Evolutionary conservation across 1,139 yeast genomes (phyloP), one percentile per base, ranked within the genome.

Genomic region (Pichia sp.): DNA sequence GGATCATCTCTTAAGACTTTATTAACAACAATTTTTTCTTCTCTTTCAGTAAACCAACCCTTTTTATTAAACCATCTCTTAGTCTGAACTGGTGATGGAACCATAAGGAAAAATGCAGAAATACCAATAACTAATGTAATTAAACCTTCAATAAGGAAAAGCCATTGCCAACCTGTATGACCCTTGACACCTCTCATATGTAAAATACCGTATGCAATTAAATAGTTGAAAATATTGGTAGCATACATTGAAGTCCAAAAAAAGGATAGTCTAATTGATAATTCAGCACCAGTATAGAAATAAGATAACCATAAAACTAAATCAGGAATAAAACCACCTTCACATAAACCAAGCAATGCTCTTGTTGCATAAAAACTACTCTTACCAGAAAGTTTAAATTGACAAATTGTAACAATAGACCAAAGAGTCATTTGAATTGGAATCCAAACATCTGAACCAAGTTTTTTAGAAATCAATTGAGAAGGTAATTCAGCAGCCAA

Each of bases 1-100:
- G 88, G 87, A 58, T 83, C 89, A 61, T 82, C 86, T 57, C 87
- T 66, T 48, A 82, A 66, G 1, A 83, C 70, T 51, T 81, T 71
- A 57, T 82, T 82, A 18, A 81, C 86, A 32, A 79, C 72, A 46
- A 83, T 80, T 49, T 75, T 78, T 54, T 76, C 80, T 58, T 83
- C 86, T 32, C 78, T 69, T 7, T 78, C 82, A 8, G 75, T 75
- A 55, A 76, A 81, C 86, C 86, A 81, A 18, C 86, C 86, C 28
- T 54, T 54, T 36, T 49, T 68, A 52, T 69, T 71, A 72, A 75
- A 72, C 27, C 65, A 64, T 3, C 60, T 56, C 52, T 74, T 76
- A n/a, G 86, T 81, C 54, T 78, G 78, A 1, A 72, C 75, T 0
- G 75, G 76, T 7, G 79, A 73, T 3, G 84, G 78, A 34, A 81